Percentiles rank a stretch among this genome's conserved stretches.
These are phyloP conservation scores for Spathaspora sp. DNA, from an alignment of 1,139 yeast genomes.

Conservation along the genomic window DNA sequence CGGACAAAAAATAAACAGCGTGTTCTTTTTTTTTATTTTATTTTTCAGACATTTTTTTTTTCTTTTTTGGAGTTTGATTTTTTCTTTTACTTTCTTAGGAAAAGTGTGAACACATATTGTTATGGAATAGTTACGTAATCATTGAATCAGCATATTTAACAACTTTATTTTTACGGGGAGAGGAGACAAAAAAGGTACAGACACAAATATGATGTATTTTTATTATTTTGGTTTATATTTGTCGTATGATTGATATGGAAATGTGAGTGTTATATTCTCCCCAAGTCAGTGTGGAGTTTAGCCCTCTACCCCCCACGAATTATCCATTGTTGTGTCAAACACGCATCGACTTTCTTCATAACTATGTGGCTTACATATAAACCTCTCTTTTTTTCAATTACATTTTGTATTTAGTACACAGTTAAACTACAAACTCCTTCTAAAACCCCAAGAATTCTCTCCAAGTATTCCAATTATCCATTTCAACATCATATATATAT, in stretches of 20 bases:
- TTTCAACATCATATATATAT: slow-evolving; percentile 61
- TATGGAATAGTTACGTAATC: neutral
- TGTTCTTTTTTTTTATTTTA: slow-evolving; percentile 2
- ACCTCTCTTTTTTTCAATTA: neutral
- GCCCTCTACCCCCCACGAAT: too few species aligned
- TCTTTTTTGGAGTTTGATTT: too few species aligned
- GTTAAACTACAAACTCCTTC: neutral
- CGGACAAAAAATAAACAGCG: slow-evolving; percentile 2
- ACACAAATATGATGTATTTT: too few species aligned
- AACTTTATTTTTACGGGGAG: too few species aligned
- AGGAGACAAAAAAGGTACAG: neutral
- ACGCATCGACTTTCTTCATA: neutral
- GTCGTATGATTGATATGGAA: neutral
- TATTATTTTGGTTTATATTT: too few species aligned
- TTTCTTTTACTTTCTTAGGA: too few species aligned
- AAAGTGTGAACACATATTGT: too few species aligned
- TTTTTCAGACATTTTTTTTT: neutral
- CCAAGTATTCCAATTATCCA: slow-evolving; percentile 45
- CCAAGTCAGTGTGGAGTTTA: too few species aligned
- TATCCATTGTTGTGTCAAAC: neutral
- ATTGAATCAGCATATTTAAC: too few species aligned
- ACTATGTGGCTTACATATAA: neutral
- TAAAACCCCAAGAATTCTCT: slow-evolving; percentile 41
- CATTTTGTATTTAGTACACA: neutral
- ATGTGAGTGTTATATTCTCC: too few species aligned